These are phyloP conservation scores for Anaeromyces robustus DNA, from an alignment of 192 early-diverging fungal genomes.

Conservation along the genomic window DNA sequence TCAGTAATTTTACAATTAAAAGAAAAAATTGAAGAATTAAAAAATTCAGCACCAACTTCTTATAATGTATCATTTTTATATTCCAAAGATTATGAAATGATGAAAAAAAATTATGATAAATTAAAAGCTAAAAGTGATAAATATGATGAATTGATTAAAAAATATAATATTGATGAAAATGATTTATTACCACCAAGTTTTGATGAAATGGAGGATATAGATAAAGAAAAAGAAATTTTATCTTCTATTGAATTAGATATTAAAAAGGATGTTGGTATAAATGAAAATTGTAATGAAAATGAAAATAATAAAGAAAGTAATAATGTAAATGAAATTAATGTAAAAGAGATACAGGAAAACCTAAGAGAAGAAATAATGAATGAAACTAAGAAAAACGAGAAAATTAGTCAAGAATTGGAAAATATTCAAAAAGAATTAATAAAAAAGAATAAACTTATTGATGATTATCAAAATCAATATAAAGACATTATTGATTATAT, in stretches of 20 bases:
- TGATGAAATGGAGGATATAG: too few species aligned
- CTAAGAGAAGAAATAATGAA: too few species aligned
- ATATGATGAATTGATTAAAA: not conserved
- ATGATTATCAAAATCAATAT: not conserved
- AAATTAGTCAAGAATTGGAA: too few species aligned
- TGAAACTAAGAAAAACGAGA: not conserved
- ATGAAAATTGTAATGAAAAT: not conserved
- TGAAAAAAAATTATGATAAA: not conserved
- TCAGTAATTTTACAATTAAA: not conserved
- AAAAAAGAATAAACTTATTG: not conserved
- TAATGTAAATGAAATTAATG: not conserved
- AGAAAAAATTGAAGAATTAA: not conserved
- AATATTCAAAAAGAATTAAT: not conserved
- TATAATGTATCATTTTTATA: not conserved
- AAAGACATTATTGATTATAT: not conserved
- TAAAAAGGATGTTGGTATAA: not conserved
- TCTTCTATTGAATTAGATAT: too few species aligned
- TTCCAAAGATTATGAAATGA: not conserved
- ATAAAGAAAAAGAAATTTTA: too few species aligned
- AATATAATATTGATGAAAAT: not conserved
- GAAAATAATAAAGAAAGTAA: not conserved
- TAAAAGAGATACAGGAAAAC: too few species aligned
- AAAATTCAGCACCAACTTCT: not conserved
- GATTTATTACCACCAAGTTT: not conserved
- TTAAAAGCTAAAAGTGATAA: not conserved